A percentile compares a stretch with the other conserved stretches of the same genome.
Conservation (phyloP, 805 yeast species). For the Vanderwaltozyma polyspora region DNA sequence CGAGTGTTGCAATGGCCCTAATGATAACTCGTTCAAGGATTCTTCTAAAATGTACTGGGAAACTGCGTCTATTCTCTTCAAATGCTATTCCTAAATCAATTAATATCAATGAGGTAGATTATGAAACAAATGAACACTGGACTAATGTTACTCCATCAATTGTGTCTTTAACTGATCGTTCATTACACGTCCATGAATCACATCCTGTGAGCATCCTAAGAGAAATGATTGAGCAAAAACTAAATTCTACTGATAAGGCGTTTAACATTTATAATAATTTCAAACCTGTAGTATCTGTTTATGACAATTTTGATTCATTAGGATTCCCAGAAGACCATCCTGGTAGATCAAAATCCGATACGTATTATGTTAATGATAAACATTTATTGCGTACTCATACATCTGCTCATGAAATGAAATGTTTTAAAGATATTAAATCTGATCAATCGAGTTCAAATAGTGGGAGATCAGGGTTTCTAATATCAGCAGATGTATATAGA, state of each 20-base stretch:
- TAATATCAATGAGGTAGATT: constrained; percentile 38
- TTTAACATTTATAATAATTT: constrained; percentile 55
- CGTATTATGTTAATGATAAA: constrained; percentile 73
- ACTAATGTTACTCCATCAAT: constrained; percentile 79
- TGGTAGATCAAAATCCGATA: constrained; percentile 84
- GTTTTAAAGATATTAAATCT: constrained; percentile 53
- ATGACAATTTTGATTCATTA: constrained; percentile 80
- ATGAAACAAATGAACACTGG: constrained; percentile 54
- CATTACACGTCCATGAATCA: constrained; percentile 57
- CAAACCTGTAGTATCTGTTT: constrained; percentile 70
- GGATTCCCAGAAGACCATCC: constrained; percentile 91
- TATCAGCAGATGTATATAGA: constrained; percentile 91
- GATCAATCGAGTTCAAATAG: constrained; percentile 4
- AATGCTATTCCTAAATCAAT: not conserved
- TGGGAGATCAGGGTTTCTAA: constrained; percentile 68
- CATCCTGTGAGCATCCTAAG: constrained; percentile 90
- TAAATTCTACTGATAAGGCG: constrained; percentile 49
- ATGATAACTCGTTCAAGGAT: too few species aligned
- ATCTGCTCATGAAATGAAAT: constrained; percentile 89
- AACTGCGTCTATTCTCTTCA: not conserved
- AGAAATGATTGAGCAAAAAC: constrained; percentile 56
- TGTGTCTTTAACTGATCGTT: constrained; percentile 52
- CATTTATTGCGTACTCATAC: constrained; percentile 83
- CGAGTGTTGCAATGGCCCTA: too few species aligned
- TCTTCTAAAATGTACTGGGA: too few species aligned